Percentiles rank a stretch among this genome's conserved stretches.
Conservation (phyloP, 2,329 filamentous ascomycete genomes). For the Rhinocladiella similis region DNA sequence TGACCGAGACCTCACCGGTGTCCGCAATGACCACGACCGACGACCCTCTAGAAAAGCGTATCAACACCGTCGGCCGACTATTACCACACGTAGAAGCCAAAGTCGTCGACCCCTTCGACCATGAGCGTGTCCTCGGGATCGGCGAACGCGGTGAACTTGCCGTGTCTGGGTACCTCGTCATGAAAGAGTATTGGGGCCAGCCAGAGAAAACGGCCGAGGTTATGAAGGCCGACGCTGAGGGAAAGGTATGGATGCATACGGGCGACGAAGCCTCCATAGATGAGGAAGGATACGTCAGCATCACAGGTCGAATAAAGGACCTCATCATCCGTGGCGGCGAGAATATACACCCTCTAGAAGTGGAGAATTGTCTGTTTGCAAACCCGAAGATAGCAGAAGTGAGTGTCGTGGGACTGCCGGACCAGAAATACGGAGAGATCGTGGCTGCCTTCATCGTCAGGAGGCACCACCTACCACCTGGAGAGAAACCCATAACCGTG, state of each 20-base stretch:
- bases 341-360: conserved; percentile 91
- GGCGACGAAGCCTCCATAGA: conserved; percentile 89
- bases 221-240: conserved; percentile 44
- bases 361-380: conserved; percentile 82
- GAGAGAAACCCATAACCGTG: conserved; percentile 48
- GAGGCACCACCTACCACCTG: conserved; percentile 48
- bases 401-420: conserved; percentile 79
- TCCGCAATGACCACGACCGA: conserved; percentile 76
- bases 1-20: conserved; percentile 81
- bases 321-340: conserved; percentile 93
- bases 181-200: conserved; percentile 90
- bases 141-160: conserved; percentile 77
- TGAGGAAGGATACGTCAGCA: conserved; percentile 73
- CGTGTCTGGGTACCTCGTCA: conserved; percentile 80
- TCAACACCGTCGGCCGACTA: conserved; percentile 73
- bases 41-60: conserved; percentile 72
- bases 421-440: conserved; percentile 79
- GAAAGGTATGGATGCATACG: conserved; percentile 80
- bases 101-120: conserved; percentile 75
- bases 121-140: conserved; percentile 59
- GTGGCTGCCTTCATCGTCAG: conserved; percentile 80
- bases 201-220: conserved; percentile 67
- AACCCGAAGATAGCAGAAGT: conserved; percentile 72
- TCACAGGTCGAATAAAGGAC: conserved; percentile 70
- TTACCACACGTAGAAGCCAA: conserved; percentile 82